Base-by-base conservation (phyloP, 371 early-diverging fungal species). In the Synchytrium microbalum region DNA sequence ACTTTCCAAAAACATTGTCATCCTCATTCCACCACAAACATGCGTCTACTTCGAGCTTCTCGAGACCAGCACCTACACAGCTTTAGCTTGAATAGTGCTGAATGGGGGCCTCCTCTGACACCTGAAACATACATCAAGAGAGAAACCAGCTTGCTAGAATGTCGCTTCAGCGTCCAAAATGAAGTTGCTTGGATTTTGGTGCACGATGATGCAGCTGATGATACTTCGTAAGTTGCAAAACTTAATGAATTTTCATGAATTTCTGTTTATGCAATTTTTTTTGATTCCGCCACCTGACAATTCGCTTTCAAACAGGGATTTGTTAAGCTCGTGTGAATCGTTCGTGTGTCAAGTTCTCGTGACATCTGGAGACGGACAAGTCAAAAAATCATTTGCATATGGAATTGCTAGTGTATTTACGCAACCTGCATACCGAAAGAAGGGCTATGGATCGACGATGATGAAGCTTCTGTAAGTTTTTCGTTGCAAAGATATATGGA, bases 371-470 rank as follows among this genome's bases (percentile, higher is more conserved):
- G 24, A 64, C n/a, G 29, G 64, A 24, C 58, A 53, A 64, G 32
- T 57, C 38, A 19, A 5, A 19, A 51, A 13, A 55, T 31, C 30
- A 14, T 10, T 14, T 32, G 5, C 29, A 24, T 56, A 54, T 55
- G 51, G 59, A 27, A 32, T 64, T 28, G 56, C 64, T 2, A 57
- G 46, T 5, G 64, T 64, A n/a, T 64, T 64, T 38, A 64, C 64
- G 2, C 64, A 56, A 8, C 16, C 3, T 19, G 14, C 27, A 58
- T 26, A 64, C 32, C 24, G 64, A 57, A 58, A 58, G 28, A 54
- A 64, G 25, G 64, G 64, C 2, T 46, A 58, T 38, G 64, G 58
- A 2, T 23, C 57, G 14, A 59, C 25, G 19, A 24, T 64, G 58
- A 29, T 64, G 31, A 27, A 24, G 33, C 28, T 58, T 2, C 59